A percentile compares a stretch with the other conserved stretches of the same genome.
Evolutionary conservation across 805 yeast species (phyloP).

Genomic region (Barnettozyma salicaria): DNA sequence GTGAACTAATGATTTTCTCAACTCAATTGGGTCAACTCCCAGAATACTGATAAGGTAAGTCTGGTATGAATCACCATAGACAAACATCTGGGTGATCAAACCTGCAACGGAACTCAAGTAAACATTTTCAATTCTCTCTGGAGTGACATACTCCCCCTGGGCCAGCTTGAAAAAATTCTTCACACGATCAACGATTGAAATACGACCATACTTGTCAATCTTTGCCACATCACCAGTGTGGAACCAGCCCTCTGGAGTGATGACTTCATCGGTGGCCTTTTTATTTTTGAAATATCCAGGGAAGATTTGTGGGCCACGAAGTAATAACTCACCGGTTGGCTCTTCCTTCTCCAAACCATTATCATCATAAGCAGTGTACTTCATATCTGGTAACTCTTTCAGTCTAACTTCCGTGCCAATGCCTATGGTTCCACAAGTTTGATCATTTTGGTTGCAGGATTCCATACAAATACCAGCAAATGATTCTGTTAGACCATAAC

Average conservation of each 20-base stretch:
- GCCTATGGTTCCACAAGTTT: constrained; percentile 33
- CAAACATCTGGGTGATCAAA: constrained; percentile 40
- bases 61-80: constrained; percentile 51
- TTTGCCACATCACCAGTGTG: constrained; percentile 61
- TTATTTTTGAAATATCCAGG: constrained; percentile 42
- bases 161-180: constrained; percentile 70
- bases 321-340: constrained; percentile 43
- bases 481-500: constrained; percentile 52
- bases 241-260: constrained; percentile 51
- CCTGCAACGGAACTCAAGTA: constrained; percentile 42
- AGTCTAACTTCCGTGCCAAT: constrained; percentile 42
- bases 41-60: constrained; percentile 46
- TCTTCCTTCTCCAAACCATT: constrained; percentile 21
- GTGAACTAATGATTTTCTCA: constrained; percentile 10
- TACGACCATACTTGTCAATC: constrained; percentile 45
- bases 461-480: constrained; percentile 38
- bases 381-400: constrained; percentile 43
- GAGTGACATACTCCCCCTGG: constrained; percentile 67
- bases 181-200: constrained; percentile 64
- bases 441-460: constrained; percentile 21
- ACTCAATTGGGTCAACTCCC: constrained; percentile 43
- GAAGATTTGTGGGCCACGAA: constrained; percentile 53
- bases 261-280: constrained; percentile 40
- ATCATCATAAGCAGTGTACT: constrained; percentile 25
- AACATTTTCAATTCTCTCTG: constrained; percentile 65